Evolutionary conservation across 257 asterid species (phyloP).

Genomic region (Solanum boliviense): DNA sequence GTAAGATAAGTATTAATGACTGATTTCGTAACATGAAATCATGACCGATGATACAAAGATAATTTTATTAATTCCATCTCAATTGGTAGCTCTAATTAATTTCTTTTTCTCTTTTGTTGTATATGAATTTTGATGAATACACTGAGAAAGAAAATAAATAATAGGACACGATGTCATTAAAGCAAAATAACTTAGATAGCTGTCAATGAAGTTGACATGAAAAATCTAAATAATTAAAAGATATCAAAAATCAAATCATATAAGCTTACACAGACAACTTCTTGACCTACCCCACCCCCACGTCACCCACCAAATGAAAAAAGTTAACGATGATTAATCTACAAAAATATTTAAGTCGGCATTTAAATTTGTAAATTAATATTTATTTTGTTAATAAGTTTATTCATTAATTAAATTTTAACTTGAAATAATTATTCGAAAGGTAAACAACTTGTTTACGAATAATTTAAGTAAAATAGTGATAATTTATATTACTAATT

Average conservation of each 20-base stretch:
- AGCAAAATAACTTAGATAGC: neutral
- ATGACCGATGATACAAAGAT: rapidly evolving
- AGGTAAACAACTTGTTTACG: neutral
- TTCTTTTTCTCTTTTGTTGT: neutral
- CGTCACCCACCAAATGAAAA: neutral
- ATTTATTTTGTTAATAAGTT: neutral
- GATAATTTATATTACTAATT: neutral
- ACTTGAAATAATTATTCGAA: neutral
- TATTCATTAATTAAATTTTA: neutral
- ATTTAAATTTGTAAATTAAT: neutral
- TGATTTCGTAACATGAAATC: neutral
- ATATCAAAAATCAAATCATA: neutral
- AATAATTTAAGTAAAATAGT: neutral
- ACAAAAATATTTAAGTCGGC: neutral
- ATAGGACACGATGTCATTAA: neutral
- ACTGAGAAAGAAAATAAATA: neutral
- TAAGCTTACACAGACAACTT: neutral
- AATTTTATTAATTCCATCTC: neutral
- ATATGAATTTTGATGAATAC: neutral
- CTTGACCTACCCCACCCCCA: neutral
- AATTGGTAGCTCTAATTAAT: neutral
- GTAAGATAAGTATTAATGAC: neutral
- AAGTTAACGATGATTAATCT: neutral
- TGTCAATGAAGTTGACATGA: neutral
- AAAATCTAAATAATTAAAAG: neutral